Conservation (phyloP, 768 basidiomycete species). For the Boletus rubescentipes region DNA sequence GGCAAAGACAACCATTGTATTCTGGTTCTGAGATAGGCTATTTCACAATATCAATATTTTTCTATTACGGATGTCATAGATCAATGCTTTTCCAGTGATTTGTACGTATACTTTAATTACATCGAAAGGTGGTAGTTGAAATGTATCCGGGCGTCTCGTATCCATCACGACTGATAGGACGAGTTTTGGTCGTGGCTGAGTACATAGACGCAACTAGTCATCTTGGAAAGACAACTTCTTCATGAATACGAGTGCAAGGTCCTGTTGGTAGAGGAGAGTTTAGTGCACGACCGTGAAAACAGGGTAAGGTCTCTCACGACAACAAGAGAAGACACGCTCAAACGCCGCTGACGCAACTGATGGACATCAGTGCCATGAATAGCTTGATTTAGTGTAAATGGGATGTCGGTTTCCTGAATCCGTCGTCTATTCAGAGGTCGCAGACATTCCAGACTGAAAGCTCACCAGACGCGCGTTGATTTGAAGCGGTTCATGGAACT, state of each 20-base stretch:
- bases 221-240: conserved; percentile 3
- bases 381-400: conserved; percentile 1
- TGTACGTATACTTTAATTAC: conserved; percentile 11
- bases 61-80: neutral
- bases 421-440: neutral
- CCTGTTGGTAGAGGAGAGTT: conserved; percentile 16
- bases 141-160: neutral
- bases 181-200: neutral
- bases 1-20: conserved; percentile 74
- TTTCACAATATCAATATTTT: neutral
- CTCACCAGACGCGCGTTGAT: conserved; percentile 1
- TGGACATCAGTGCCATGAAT: conserved; percentile 1
- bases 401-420: conserved; percentile 10
- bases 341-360: conserved; percentile 4
- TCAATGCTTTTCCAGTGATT: neutral
- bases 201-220: neutral
- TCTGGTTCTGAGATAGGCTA: conserved; percentile 38
- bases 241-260: conserved; percentile 20
- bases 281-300: neutral
- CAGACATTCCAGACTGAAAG: neutral
- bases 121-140: neutral
- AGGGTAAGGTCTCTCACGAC: conserved; percentile 17
- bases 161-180: neutral
- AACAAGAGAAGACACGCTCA: conserved; percentile 22
- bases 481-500: neutral